These are phyloP conservation scores for Echites panduratus DNA, from an alignment of 257 asterid genomes.

Conservation along the genomic window DNA sequence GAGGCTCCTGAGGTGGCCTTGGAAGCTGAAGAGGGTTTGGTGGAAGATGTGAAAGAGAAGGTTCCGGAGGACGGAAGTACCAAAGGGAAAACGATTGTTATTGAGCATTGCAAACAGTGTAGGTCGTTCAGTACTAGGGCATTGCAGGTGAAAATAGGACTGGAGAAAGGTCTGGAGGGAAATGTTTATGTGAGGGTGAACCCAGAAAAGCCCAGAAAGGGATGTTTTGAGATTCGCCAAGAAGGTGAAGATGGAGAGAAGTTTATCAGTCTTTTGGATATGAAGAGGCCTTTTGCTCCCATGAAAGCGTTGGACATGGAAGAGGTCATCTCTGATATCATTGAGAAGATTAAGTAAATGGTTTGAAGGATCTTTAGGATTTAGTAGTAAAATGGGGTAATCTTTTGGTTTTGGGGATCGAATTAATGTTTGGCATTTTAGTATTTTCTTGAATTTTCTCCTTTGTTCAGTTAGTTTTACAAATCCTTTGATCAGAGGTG, in stretches of 20 bases:
- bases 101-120: slow-evolving; percentile 81
- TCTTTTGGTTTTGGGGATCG: too few relatives aligned
- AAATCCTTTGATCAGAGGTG: too few relatives aligned
- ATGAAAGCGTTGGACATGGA: slow-evolving; percentile 69
- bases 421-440: too few relatives aligned
- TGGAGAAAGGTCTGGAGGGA: slow-evolving; percentile 50
- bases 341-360: slow-evolving; percentile 43
- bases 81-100: slow-evolving; percentile 25
- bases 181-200: slow-evolving; percentile 59
- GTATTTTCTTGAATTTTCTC: too few relatives aligned
- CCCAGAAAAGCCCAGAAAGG: slow-evolving; percentile 76
- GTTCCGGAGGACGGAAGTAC: background rate
- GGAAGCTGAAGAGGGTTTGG: background rate
- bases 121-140: slow-evolving; percentile 58
- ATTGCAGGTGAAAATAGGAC: slow-evolving; percentile 41
- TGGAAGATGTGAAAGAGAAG: too few relatives aligned
- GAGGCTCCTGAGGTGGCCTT: slow-evolving; percentile 1
- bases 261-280: slow-evolving; percentile 52
- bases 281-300: slow-evolving; percentile 69
- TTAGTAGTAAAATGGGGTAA: background rate
- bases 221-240: slow-evolving; percentile 79
- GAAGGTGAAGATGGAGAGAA: slow-evolving; percentile 47
- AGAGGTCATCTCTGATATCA: slow-evolving; percentile 50
- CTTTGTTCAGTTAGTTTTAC: too few relatives aligned
- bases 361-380: background rate